Evolutionary conservation across 108 stramenopile species (phyloP).

Genomic region (Cylindrotheca closterium): DNA sequence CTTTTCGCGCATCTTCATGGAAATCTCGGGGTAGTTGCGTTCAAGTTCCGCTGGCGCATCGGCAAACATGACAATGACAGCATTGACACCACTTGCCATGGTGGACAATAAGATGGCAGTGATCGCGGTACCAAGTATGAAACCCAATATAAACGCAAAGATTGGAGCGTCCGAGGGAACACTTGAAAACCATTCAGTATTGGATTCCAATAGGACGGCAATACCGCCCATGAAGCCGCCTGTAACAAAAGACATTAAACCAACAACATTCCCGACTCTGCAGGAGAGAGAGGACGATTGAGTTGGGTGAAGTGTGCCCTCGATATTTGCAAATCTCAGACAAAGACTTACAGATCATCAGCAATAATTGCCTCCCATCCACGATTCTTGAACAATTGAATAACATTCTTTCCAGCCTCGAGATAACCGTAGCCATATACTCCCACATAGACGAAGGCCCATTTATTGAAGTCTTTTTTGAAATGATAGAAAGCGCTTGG

Average conservation of each 20-base stretch:
- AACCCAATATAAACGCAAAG: conserved; percentile 63
- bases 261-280: conserved; percentile 57
- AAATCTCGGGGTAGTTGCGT: conserved; percentile 79
- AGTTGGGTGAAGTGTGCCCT: neutral
- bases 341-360: conserved; percentile 64
- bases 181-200: conserved; percentile 44
- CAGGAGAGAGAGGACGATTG: neutral
- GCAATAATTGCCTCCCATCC: conserved; percentile 93
- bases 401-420: conserved; percentile 81
- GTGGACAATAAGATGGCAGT: conserved; percentile 67
- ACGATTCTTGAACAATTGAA: conserved; percentile 79
- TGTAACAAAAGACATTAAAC: conserved; percentile 51
- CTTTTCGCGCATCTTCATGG: conserved; percentile 61
- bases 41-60: conserved; percentile 85
- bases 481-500: neutral
- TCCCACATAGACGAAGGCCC: conserved; percentile 84
- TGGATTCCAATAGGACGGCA: conserved; percentile 38
- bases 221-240: conserved; percentile 66
- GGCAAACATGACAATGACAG: conserved; percentile 90
- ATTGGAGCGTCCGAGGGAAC: conserved; percentile 25
- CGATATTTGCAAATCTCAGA: neutral
- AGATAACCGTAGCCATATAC: conserved; percentile 77
- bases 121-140: conserved; percentile 70
- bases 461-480: conserved; percentile 24
- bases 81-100: conserved; percentile 81